Base-by-base conservation (phyloP, 129 eudicot species). In the Pittosporum tobira region DNA sequence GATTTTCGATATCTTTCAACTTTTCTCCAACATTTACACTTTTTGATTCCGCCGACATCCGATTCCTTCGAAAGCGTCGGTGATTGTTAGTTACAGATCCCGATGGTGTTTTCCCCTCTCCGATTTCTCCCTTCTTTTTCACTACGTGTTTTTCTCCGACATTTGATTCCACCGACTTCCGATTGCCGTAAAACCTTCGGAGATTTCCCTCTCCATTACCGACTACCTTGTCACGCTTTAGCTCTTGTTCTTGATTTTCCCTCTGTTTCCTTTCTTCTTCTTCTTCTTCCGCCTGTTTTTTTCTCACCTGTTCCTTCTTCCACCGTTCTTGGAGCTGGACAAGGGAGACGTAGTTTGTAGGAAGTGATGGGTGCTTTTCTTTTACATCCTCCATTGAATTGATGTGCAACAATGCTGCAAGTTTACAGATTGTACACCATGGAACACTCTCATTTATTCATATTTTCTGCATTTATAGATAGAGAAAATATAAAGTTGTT, bases 241-340 rank as follows among this genome's bases (percentile, higher is more conserved):
- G 65, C 20, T 40, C 31, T 13, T 27, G 19, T 22, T 58, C 50
- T 40, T 40, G 22, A 8, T 37, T 24, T 29, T 36, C 37, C 15
- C 16, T 19, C 38, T 53, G 22, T 23, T 48, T 48, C 43, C 34
- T 28, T 24, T 46, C 48, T 23, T 43, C 55, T 13, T 67, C 60
- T 20, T 47, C 66, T 38, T 65, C 28, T 52, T 47, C 55, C n/a
- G 23, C 40, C 74, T 64, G 58, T 22, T 61, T n/a, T n/a, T n/a
- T 61, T 18, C 59, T 51, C 37, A 71, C 48, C 36, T 77, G 77
- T 61, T 67, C 73, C 47, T 74, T 30, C 61, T 71, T 62, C 88
- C 88, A 82, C 43, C 79, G 76, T 34, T 77, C 59, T 56, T 68
- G 67, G 62, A 82, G 88, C 12, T 77, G 76, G 2, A 64, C 74